Evolutionary conservation across 805 yeast genomes (phyloP).

Genomic region (Scheffersomyces spartinae): DNA sequence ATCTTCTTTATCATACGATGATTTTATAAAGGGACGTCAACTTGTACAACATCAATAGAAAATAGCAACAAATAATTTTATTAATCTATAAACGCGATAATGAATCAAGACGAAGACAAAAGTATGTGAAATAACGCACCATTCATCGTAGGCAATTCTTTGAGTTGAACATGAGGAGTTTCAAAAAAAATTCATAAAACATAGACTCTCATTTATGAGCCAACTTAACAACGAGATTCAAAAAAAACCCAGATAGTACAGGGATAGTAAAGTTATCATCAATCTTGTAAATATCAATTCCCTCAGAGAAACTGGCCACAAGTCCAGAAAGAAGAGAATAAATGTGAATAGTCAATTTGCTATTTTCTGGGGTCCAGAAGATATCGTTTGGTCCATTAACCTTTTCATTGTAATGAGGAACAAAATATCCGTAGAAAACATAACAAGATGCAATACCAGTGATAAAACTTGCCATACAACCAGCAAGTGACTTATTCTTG

Average conservation of each 20-base stretch:
- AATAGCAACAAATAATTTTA: slow-evolving; percentile 1
- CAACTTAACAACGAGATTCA: slow-evolving; percentile 35
- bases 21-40: slow-evolving; percentile 8
- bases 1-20: slow-evolving; percentile 12
- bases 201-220: slow-evolving; percentile 1
- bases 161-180: slow-evolving; percentile 1
- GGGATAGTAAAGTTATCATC: slow-evolving; percentile 97
- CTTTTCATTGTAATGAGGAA: slow-evolving; percentile 44
- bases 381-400: slow-evolving; percentile 47
- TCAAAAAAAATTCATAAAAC: slow-evolving; percentile 4
- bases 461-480: slow-evolving; percentile 75
- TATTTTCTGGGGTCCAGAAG: slow-evolving; percentile 53
- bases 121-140: slow-evolving; percentile 9
- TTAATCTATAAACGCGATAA: slow-evolving; percentile 5
- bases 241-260: slow-evolving; percentile 60
- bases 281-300: slow-evolving; percentile 59
- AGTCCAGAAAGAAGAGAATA: slow-evolving; percentile 61
- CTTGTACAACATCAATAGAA: too few relatives aligned
- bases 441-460: slow-evolving; percentile 61
- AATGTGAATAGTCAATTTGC: slow-evolving; percentile 39
- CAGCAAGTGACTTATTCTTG: slow-evolving; percentile 76
- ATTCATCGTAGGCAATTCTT: too few relatives aligned
- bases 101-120: slow-evolving; percentile 7
- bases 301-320: slow-evolving; percentile 80
- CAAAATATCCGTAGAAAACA: slow-evolving; percentile 58